phyloP scores from a whole-genome alignment of 2,329 filamentous ascomycete species.

The Pseudocercospora eumusae region DNA sequence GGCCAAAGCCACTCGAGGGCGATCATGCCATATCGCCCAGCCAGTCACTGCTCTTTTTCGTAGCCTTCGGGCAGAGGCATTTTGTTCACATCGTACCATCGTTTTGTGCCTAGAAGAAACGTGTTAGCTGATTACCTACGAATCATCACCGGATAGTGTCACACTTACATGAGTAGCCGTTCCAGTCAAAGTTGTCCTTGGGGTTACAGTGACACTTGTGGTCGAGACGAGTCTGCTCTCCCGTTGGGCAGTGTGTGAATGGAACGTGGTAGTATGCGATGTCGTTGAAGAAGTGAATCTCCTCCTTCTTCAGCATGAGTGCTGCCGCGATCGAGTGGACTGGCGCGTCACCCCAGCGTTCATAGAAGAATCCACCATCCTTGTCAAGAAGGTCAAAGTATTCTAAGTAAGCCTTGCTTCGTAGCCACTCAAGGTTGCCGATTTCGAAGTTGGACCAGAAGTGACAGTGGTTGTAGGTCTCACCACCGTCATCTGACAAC shows the following conservation, averaged over 20 bases:
- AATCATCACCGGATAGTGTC: not conserved
- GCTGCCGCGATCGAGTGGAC: slow-evolving; percentile 96
- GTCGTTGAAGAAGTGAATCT: slow-evolving; percentile 98
- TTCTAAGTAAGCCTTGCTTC: slow-evolving; percentile 83
- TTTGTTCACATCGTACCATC: slow-evolving; percentile 81
- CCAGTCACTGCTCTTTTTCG: slow-evolving; percentile 55
- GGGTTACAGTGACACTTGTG: slow-evolving; percentile 94
- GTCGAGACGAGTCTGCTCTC: slow-evolving; percentile 78
- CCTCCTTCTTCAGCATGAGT: slow-evolving; percentile 83
- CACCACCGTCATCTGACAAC: slow-evolving; percentile 85
- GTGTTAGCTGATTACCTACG: not conserved
- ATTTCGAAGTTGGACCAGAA: slow-evolving; percentile 99
- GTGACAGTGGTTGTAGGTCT: slow-evolving; percentile 95
- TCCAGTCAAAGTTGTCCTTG: slow-evolving; percentile 98
- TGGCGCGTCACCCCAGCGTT: slow-evolving; percentile 96
- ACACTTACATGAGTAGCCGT: slow-evolving; percentile 88
- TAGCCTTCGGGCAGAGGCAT: slow-evolving; percentile 83
- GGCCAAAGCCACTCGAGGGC: slow-evolving; percentile 26
- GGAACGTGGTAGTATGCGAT: slow-evolving; percentile 98
- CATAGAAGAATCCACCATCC: slow-evolving; percentile 97
- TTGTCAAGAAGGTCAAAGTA: slow-evolving; percentile 86
- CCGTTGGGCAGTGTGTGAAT: slow-evolving; percentile 95
- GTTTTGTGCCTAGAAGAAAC: slow-evolving; percentile 66
- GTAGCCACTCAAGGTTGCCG: slow-evolving; percentile 89
- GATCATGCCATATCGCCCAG: slow-evolving; percentile 29